Conservation (phyloP, 768 basidiomycete genomes). For the Fibroporia radiculosa region DNA sequence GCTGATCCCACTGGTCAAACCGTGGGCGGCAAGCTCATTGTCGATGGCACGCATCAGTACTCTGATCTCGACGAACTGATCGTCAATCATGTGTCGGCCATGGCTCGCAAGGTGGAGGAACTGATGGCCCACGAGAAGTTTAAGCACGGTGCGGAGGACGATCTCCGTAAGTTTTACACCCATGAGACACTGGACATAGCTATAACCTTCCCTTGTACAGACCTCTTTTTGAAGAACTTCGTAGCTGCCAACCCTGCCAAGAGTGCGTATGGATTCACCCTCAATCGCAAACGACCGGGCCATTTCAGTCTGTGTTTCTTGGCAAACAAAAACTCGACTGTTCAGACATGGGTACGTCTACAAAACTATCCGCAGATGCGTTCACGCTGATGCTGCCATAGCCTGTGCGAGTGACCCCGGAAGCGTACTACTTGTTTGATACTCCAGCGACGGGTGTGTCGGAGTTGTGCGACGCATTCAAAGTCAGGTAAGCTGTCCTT, state of each 20-base stretch:
- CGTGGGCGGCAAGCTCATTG: conserved; percentile 55
- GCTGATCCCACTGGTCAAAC: conserved; percentile 64
- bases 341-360: conserved; percentile 81
- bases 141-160: conserved; percentile 80
- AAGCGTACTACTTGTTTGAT: conserved; percentile 86
- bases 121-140: conserved; percentile 94
- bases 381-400: conserved; percentile 20
- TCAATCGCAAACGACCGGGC: conserved; percentile 85
- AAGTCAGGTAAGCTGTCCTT: conserved; percentile 52
- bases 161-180: conserved; percentile 77
- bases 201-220: conserved; percentile 38
- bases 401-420: conserved; percentile 83
- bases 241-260: conserved; percentile 89
- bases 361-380: neutral
- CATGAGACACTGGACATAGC: neutral
- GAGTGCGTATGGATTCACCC: conserved; percentile 92
- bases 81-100: conserved; percentile 93
- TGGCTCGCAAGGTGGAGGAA: conserved; percentile 89
- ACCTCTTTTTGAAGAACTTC: conserved; percentile 81
- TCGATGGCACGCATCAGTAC: conserved; percentile 76
- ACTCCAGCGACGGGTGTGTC: conserved; percentile 86
- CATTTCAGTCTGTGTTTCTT: conserved; percentile 93
- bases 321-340: conserved; percentile 82
- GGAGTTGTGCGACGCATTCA: conserved; percentile 96
- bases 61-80: conserved; percentile 95